A percentile compares a stretch with the other conserved stretches of the same genome.
phyloP scores from a whole-genome alignment of 257 asterid genomes.

The Solanum chilense region DNA sequence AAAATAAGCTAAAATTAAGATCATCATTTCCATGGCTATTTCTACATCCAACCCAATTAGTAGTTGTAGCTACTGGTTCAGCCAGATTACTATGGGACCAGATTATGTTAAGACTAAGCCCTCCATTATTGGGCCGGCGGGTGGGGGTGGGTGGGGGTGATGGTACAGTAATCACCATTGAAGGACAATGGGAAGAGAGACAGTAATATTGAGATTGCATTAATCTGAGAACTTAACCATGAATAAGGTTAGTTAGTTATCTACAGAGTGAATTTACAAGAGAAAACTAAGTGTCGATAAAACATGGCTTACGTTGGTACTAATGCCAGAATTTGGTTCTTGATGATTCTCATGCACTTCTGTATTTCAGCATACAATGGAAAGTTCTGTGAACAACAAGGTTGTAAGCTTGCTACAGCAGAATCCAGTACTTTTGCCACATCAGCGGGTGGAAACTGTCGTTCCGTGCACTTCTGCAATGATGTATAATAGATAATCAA shows the following conservation, averaged over 20 bases:
- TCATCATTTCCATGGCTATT: background rate
- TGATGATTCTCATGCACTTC: conserved; percentile 91
- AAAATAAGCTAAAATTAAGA: background rate
- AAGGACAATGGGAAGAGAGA: background rate
- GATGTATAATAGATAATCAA: background rate
- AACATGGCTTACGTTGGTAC: conserved; percentile 49
- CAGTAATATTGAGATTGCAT: background rate
- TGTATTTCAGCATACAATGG: conserved; percentile 79
- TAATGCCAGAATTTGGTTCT: conserved; percentile 88
- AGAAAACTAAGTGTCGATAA: background rate
- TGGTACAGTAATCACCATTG: background rate
- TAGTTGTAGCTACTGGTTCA: background rate
- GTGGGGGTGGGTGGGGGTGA: background rate
- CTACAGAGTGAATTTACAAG: conserved; percentile 19
- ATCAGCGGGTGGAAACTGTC: conserved; percentile 87
- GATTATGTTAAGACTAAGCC: background rate
- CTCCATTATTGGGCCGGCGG: background rate
- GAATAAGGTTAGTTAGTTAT: conserved; percentile 20
- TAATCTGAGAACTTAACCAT: conserved; percentile 2
- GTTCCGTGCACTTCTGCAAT: conserved; percentile 87
- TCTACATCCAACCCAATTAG: background rate
- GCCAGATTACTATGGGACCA: background rate
- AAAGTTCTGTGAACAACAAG: conserved; percentile 68
- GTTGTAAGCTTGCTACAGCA: conserved; percentile 71
- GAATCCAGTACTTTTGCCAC: conserved; percentile 88